Conservation (phyloP, 352 stramenopile species). For the Thraustochytrium striatum region DNA sequence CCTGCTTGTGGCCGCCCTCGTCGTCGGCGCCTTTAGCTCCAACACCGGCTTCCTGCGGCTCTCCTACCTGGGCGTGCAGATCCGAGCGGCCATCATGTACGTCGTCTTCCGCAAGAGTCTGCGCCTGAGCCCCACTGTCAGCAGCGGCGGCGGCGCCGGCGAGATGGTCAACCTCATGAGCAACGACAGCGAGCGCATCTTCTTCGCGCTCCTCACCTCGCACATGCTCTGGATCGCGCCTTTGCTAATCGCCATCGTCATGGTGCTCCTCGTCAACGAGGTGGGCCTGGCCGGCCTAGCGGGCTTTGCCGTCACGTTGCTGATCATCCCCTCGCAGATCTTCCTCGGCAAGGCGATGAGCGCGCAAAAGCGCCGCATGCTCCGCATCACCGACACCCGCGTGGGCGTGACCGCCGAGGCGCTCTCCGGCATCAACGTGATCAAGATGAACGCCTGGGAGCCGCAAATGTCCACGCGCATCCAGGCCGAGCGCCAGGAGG, state of each 20-base stretch:
- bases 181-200: not conserved
- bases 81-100: not conserved
- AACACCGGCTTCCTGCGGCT: not conserved
- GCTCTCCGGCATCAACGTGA: slow-evolving; percentile 68
- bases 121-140: not conserved
- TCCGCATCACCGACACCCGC: slow-evolving; percentile 57
- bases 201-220: not conserved
- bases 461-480: slow-evolving; percentile 2
- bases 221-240: not conserved
- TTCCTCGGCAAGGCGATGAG: not conserved
- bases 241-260: not conserved
- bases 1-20: not conserved
- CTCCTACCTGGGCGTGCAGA: not conserved
- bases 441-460: slow-evolving; percentile 70
- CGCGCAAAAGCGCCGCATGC: slow-evolving; percentile 9
- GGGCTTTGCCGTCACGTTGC: slow-evolving; percentile 54
- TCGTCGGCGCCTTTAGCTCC: not conserved
- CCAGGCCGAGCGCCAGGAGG: slow-evolving; percentile 10
- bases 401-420: slow-evolving; percentile 69
- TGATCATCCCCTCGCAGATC: slow-evolving; percentile 50
- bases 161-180: not conserved
- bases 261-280: slow-evolving; percentile 14
- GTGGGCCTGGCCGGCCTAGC: slow-evolving; percentile 52
- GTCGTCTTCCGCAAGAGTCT: slow-evolving; percentile 5
- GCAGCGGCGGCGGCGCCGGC: not conserved